Evolutionary conservation across 176 grass and related monocot species (phyloP).

Genomic region (Carex littledalei): DNA sequence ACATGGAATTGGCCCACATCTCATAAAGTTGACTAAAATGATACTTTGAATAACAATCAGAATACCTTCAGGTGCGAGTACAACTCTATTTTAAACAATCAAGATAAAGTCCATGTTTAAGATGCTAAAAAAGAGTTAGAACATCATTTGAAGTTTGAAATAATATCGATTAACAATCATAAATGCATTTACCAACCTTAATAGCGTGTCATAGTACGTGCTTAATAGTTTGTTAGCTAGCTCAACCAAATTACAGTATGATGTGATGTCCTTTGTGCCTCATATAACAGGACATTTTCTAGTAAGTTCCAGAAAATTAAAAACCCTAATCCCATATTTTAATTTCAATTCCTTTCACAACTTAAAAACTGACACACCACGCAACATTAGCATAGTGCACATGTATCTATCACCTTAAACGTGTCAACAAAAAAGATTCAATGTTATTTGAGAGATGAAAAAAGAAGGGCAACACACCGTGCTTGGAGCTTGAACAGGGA

Average conservation of each 20-base stretch:
- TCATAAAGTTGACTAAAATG: background rate
- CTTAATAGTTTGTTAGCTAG: background rate
- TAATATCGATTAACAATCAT: background rate
- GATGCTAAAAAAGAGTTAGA: background rate
- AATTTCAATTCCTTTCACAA: background rate
- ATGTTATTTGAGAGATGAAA: background rate
- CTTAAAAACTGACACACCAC: background rate
- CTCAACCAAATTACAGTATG: background rate
- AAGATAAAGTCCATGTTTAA: background rate
- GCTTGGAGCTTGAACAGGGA: slow-evolving; percentile 91
- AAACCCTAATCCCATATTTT: background rate
- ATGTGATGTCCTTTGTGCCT: background rate
- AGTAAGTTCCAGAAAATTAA: background rate
- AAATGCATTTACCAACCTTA: background rate
- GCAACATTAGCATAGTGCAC: background rate
- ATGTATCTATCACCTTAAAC: background rate
- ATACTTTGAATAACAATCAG: background rate
- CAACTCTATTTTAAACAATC: background rate
- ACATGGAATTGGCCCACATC: background rate
- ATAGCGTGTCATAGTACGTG: background rate
- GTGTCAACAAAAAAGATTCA: background rate
- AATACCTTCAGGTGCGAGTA: background rate
- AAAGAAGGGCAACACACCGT: slow-evolving; percentile 33
- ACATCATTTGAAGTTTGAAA: background rate
- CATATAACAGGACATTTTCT: background rate